Evolutionary conservation across 2,329 filamentous ascomycete genomes (phyloP).

Genomic region (Stromatinia cepivora): DNA sequence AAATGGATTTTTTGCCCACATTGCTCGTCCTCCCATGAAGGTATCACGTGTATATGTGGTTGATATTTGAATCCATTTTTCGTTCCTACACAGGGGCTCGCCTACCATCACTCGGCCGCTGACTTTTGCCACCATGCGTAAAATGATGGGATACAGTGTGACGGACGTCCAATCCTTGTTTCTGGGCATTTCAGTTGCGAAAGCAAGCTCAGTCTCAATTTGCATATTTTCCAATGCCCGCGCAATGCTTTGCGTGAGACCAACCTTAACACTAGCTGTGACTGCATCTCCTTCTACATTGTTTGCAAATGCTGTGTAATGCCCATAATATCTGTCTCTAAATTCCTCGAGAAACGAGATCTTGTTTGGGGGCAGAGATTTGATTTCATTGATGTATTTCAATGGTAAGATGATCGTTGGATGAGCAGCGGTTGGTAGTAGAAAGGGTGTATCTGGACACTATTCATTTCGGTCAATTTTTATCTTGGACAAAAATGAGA

Average conservation of each 20-base stretch:
- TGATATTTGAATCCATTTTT: constrained; percentile 34
- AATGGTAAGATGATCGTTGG: constrained; percentile 11
- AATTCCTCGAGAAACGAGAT: constrained; percentile 16
- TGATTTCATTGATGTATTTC: constrained; percentile 18
- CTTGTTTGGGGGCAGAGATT: constrained; percentile 15
- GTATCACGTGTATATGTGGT: constrained; percentile 30
- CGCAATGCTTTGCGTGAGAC: constrained; percentile 34
- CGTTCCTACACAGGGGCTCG: constrained; percentile 31
- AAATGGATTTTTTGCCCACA: constrained; percentile 4
- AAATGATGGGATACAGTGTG: constrained; percentile 40
- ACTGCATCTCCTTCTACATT: constrained; percentile 12
- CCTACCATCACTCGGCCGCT: constrained; percentile 41
- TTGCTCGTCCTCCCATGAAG: constrained; percentile 5
- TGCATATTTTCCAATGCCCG: constrained; percentile 31
- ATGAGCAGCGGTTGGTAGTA: constrained; percentile 9
- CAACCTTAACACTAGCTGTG: constrained; percentile 28
- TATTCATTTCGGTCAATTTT: neutral
- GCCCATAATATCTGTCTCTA: constrained; percentile 16
- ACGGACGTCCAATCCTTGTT: constrained; percentile 40
- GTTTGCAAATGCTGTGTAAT: constrained; percentile 14
- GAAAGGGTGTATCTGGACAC: constrained; percentile 8
- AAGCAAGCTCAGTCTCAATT: constrained; percentile 31
- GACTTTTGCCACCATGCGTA: constrained; percentile 44
- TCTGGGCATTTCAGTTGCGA: constrained; percentile 27
- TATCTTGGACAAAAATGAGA: neutral